Evolutionary conservation across 75 land plant species (phyloP).

Genomic region (Sequoia sempervirens): DNA sequence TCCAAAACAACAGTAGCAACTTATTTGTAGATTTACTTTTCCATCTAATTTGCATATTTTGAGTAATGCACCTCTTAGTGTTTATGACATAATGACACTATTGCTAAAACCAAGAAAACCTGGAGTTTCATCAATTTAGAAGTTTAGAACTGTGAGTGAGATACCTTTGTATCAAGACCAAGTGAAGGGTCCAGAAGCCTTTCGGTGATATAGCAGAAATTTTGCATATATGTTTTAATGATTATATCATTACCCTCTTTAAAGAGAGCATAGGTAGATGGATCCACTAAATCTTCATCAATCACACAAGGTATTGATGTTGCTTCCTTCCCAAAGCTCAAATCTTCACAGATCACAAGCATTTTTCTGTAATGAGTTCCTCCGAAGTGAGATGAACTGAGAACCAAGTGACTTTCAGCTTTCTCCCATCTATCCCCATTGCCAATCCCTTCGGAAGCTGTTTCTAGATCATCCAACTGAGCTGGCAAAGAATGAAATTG

Average conservation of each 20-base stretch:
- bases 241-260: conserved; percentile 20
- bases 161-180: conserved; percentile 67
- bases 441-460: conserved; percentile 4
- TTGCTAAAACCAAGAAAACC: not conserved
- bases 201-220: conserved; percentile 69
- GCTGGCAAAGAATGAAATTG: not conserved
- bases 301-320: conserved; percentile 76
- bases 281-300: conserved; percentile 54
- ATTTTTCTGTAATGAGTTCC: conserved; percentile 11
- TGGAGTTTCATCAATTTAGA: not conserved
- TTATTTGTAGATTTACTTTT: not conserved
- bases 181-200: conserved; percentile 75
- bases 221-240: conserved; percentile 60
- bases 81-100: not conserved
- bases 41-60: not conserved
- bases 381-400: conserved; percentile 23
- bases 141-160: not conserved
- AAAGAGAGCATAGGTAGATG: conserved; percentile 25
- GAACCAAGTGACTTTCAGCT: conserved; percentile 59
- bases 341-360: conserved; percentile 65
- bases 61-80: not conserved
- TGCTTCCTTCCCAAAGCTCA: conserved; percentile 84
- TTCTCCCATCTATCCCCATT: conserved; percentile 23
- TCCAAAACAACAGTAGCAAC: not conserved
- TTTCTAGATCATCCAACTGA: conserved; percentile 5